Percentiles rank a stretch among this genome's conserved stretches.
Evolutionary conservation across 805 yeast species (phyloP).

Genomic region (Metschnikowia lachancei): DNA sequence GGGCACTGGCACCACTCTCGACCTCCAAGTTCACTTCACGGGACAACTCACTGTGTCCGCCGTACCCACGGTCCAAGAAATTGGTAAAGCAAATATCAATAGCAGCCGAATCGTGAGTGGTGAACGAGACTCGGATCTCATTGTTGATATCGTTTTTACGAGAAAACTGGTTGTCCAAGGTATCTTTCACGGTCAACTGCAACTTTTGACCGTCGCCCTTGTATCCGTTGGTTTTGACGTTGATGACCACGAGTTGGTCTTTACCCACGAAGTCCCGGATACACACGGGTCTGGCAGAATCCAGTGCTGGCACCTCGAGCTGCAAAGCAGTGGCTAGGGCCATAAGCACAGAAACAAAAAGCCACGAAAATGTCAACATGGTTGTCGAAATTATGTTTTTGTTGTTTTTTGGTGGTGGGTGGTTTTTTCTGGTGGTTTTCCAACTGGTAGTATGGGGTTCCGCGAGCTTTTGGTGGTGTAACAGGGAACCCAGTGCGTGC

Average conservation of each 20-base stretch:
- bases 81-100: conserved; percentile 92
- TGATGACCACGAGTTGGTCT: conserved; percentile 85
- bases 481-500: neutral
- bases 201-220: conserved; percentile 86
- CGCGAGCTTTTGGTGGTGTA: too few relatives aligned
- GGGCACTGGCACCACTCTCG: conserved; percentile 93
- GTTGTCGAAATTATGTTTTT: neutral
- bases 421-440: neutral
- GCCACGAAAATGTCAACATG: conserved; percentile 16
- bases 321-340: conserved; percentile 41
- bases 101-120: conserved; percentile 76
- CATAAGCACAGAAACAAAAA: conserved; percentile 20
- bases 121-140: conserved; percentile 72
- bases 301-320: conserved; percentile 51
- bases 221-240: conserved; percentile 68
- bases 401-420: neutral
- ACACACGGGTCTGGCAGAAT: conserved; percentile 63
- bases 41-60: conserved; percentile 33
- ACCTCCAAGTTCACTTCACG: conserved; percentile 87
- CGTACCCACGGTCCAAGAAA: conserved; percentile 27
- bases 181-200: conserved; percentile 65
- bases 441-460: neutral
- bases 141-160: conserved; percentile 78
- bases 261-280: conserved; percentile 86
- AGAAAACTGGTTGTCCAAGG: conserved; percentile 77